These are phyloP conservation scores for Lactarius quietus DNA, from an alignment of 768 basidiomycete species.

Conservation along the genomic window DNA sequence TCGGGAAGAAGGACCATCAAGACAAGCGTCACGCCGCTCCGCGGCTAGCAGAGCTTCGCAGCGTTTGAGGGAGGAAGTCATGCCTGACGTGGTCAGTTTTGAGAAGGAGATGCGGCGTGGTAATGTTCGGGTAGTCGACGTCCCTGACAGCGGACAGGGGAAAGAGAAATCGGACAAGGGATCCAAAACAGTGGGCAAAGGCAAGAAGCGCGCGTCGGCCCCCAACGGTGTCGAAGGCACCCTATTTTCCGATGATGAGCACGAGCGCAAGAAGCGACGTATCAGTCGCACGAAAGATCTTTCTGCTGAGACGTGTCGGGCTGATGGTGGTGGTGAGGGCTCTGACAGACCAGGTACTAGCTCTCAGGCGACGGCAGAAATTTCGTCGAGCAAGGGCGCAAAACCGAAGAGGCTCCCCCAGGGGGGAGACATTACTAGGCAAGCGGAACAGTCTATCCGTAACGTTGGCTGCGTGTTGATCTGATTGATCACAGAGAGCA, in stretches of 20 bases:
- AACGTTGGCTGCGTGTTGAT: background rate
- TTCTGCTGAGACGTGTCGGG: background rate
- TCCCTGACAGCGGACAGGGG: constrained; percentile 24
- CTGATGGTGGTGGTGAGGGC: background rate
- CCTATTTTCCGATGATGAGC: constrained; percentile 15
- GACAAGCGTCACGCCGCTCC: constrained; percentile 38
- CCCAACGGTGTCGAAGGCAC: constrained; percentile 18
- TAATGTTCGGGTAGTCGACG: constrained; percentile 29
- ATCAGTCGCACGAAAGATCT: constrained; percentile 26
- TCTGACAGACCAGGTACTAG: background rate
- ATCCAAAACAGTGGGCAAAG: constrained; percentile 27
- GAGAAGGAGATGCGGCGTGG: constrained; percentile 59
- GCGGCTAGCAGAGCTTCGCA: constrained; percentile 52
- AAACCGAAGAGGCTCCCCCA: constrained; percentile 12
- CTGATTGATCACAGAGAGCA: constrained; percentile 22
- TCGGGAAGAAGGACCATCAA: constrained; percentile 14
- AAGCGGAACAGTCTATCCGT: background rate
- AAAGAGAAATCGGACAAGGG: constrained; percentile 26
- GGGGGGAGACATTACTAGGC: constrained; percentile 2
- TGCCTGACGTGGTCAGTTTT: constrained; percentile 73
- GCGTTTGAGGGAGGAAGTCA: constrained; percentile 49
- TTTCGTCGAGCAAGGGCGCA: background rate
- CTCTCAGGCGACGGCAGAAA: constrained; percentile 1
- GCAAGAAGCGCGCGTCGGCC: constrained; percentile 32
- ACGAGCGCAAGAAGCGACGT: constrained; percentile 20